Evolutionary conservation across 2,329 filamentous ascomycete species (phyloP).

Genomic region (Paraphaeosphaeria minitans): DNA sequence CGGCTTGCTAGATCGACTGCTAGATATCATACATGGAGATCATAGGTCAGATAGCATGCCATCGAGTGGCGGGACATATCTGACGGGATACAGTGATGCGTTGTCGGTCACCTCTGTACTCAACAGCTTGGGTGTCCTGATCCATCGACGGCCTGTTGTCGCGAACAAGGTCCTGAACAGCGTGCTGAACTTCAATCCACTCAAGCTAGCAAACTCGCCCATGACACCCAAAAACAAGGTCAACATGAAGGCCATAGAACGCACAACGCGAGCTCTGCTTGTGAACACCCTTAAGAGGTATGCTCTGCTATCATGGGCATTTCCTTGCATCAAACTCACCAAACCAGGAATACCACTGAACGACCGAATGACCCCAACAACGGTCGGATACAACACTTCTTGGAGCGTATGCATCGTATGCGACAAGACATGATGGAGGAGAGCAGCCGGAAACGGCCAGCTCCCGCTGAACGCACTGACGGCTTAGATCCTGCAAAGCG

Average conservation of each 20-base stretch:
- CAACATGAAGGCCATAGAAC: constrained; percentile 90
- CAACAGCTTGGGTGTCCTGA: constrained; percentile 82
- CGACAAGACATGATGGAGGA: constrained; percentile 82
- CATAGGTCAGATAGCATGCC: constrained; percentile 66
- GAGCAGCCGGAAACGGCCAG: constrained; percentile 74
- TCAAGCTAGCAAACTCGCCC: constrained; percentile 76
- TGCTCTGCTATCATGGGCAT: constrained; percentile 25
- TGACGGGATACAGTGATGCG: constrained; percentile 68
- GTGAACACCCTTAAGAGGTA: constrained; percentile 82
- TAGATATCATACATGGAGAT: constrained; percentile 84
- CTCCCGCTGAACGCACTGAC: constrained; percentile 72
- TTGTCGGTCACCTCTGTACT: constrained; percentile 88
- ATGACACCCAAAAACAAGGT: constrained; percentile 81
- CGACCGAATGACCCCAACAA: constrained; percentile 73
- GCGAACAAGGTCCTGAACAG: constrained; percentile 84
- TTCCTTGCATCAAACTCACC: constrained; percentile 10
- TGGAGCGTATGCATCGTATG: constrained; percentile 80
- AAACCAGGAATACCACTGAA: constrained; percentile 61
- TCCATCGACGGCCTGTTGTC: constrained; percentile 79
- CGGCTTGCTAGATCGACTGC: constrained; percentile 85
- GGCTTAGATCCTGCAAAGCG: constrained; percentile 80
- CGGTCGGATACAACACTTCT: constrained; percentile 81
- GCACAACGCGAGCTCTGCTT: constrained; percentile 83
- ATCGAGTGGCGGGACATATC: constrained; percentile 17
- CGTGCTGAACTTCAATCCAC: constrained; percentile 87